Evolutionary conservation across 495 filamentous ascomycete species (phyloP), one percentile per base, ranked within the genome.

Genomic region (Penicillium soppii): DNA sequence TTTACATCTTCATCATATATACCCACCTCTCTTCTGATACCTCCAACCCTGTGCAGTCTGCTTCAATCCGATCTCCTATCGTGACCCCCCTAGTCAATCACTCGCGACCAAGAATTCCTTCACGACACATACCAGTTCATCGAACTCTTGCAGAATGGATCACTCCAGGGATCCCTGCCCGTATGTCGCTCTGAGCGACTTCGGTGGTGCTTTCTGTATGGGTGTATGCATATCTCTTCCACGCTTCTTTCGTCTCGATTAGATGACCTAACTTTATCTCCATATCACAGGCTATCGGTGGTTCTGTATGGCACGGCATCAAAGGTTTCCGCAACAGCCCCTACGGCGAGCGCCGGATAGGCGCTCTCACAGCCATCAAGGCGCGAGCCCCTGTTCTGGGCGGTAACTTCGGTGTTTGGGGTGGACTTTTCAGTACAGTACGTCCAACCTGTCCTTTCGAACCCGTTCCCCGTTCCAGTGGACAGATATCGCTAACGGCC

Each of bases 361-460:
- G 95, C 58, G 90, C 95, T 37, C 74, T 98, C 71, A 97, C 95
- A 58, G 94, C 94, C 25, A 92, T 98, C 74, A 98, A 98, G 78
- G 90, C 91, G 46, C 86, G 94, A 53, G 95, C 94, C 25, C 94
- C 94, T 2, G 92, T 97, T 39, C 80, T 97, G 43, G 94, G 92
- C 53, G 94, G 94, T 54, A 98, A 98, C 78, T 98, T 98, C 57
- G 94, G 92, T 57, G 87, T 92, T 26, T 98, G 92, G 92, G 95
- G 94, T 61, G 94, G 94, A 55, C 64, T 97, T 35, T 97, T 98
- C 75, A 88, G 83, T 52, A 92, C 89, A 32, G 29, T 32, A 32
- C 29, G 29, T 32, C 13, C 29, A 12, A 27, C 7, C 8, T 32
- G 10, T 3, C 10, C 29, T 12, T n/a, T 32, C 10, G 25, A 32